Conservation (phyloP, 331 rosid genomes). For the Arachis monticola region DNA sequence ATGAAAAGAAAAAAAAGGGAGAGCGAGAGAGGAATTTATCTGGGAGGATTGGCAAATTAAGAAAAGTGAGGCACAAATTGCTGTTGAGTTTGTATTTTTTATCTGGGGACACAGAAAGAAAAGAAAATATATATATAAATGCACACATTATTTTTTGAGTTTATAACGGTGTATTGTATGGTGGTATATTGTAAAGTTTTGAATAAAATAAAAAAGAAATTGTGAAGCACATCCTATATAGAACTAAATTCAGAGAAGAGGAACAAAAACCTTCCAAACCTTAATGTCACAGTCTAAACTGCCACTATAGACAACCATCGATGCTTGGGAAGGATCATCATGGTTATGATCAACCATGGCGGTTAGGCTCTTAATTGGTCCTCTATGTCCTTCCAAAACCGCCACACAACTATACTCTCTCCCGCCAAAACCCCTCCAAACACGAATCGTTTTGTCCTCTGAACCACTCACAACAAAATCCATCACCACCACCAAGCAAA, state of each 20-base stretch:
- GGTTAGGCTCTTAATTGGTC: constrained; percentile 75
- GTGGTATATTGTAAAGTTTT: too few species aligned
- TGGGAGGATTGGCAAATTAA: too few species aligned
- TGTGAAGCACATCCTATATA: neutral
- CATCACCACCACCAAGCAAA: constrained; percentile 71
- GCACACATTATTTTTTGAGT: neutral
- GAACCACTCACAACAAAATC: constrained; percentile 86
- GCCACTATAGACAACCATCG: constrained; percentile 69
- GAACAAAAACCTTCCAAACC: constrained; percentile 71
- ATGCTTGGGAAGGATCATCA: constrained; percentile 28
- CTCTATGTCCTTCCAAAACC: constrained; percentile 77
- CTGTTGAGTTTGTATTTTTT: too few species aligned
- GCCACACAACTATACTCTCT: constrained; percentile 64
- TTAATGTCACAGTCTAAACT: constrained; percentile 81
- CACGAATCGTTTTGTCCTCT: constrained; percentile 71
- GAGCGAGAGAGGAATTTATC: too few species aligned
- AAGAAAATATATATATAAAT: too few species aligned
- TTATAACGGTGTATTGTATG: too few species aligned
- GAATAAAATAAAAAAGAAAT: neutral
- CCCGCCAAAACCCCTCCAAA: constrained; percentile 64
- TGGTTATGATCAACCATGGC: constrained; percentile 42
- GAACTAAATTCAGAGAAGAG: constrained; percentile 39
- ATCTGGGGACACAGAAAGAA: too few species aligned
- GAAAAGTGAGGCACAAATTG: too few species aligned
- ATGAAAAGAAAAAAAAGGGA: too few species aligned